Evolutionary conservation across 345 rosid genomes (phyloP).

Genomic region (Eucalyptus urophylla): DNA sequence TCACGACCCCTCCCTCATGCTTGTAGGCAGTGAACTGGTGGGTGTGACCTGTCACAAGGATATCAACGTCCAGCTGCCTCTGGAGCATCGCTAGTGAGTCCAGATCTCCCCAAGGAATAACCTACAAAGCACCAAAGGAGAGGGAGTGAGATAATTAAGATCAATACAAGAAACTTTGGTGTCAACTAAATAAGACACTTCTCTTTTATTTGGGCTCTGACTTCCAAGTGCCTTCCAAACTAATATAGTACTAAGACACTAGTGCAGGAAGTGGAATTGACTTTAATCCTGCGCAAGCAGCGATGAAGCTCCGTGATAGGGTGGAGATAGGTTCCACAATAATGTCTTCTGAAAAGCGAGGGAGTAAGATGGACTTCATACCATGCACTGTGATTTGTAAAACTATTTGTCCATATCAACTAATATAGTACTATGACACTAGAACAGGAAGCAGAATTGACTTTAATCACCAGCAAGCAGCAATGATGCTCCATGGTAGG

Average conservation of each 20-base stretch:
- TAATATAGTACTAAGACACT: neutral
- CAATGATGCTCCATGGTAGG: neutral
- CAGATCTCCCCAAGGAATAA: constrained; percentile 95
- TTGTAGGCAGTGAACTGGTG: constrained; percentile 98
- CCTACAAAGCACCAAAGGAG: constrained; percentile 21
- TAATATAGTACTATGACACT: neutral
- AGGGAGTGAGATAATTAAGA: neutral
- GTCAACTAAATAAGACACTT: neutral
- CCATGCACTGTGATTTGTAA: neutral
- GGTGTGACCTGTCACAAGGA: constrained; percentile 89
- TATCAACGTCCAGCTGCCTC: constrained; percentile 91
- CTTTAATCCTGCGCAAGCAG: neutral
- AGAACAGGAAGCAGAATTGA: neutral
- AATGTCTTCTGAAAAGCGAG: neutral
- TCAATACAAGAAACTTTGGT: neutral
- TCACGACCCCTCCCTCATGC: constrained; percentile 92
- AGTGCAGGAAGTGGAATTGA: neutral
- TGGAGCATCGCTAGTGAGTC: constrained; percentile 95
- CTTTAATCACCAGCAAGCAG: neutral
- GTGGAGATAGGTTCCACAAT: neutral
- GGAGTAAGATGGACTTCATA: neutral
- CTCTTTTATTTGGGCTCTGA: neutral
- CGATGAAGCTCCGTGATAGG: neutral
- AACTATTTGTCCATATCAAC: neutral
- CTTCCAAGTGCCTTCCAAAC: neutral